These are phyloP conservation scores for Backusella tarrabulga DNA, from an alignment of 192 early-diverging fungal species.

Conservation along the genomic window DNA sequence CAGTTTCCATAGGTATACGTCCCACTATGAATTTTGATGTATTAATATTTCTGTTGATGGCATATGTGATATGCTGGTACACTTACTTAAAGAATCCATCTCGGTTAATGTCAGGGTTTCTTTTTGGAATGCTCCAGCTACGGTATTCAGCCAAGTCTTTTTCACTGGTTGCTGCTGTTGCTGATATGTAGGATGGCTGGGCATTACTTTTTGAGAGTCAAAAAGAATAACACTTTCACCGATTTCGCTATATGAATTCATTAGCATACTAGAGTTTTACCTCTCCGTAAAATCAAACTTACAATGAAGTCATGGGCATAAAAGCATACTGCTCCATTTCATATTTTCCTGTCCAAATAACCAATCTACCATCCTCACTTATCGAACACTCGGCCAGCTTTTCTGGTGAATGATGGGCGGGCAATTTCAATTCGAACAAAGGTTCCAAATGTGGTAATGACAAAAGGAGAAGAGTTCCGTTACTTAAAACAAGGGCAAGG, in stretches of 20 bases:
- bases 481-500: constrained; percentile 6
- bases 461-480: constrained; percentile 21
- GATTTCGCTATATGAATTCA: constrained; percentile 9
- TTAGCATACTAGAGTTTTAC: too few species aligned
- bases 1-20: background rate
- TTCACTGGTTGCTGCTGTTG: constrained; percentile 13
- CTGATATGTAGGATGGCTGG: constrained; percentile 13
- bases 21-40: background rate
- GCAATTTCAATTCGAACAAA: constrained; percentile 7
- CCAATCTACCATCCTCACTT: constrained; percentile 30
- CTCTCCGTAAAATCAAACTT: background rate
- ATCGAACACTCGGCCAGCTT: constrained; percentile 18
- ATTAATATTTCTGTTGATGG: background rate
- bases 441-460: constrained; percentile 27
- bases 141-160: constrained; percentile 34
- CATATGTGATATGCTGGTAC: background rate
- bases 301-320: constrained; percentile 20
- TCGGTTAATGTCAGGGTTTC: constrained; percentile 27
- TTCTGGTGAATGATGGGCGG: background rate
- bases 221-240: constrained; percentile 30
- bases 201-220: constrained; percentile 18
- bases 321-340: constrained; percentile 30
- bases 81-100: constrained; percentile 31
- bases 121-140: constrained; percentile 29
- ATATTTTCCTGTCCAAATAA: constrained; percentile 27